Percentiles rank a stretch among this genome's conserved stretches.
Evolutionary conservation across 176 grass and related monocot species (phyloP).

Genomic region (Juncus effusus): DNA sequence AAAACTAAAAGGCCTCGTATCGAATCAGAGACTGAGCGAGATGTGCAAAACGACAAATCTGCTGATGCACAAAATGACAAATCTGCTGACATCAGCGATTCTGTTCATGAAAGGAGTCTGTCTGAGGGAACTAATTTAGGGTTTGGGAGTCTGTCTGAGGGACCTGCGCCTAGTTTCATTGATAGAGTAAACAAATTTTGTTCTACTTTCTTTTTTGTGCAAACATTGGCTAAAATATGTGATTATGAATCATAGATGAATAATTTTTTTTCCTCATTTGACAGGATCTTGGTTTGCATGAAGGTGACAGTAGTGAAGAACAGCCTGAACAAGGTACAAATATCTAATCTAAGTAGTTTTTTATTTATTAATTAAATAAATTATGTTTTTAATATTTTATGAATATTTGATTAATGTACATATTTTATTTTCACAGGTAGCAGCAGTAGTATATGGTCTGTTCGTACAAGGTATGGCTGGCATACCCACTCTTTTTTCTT

Average conservation of each 20-base stretch:
- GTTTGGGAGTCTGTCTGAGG: conserved; percentile 5
- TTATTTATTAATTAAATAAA: too few species aligned
- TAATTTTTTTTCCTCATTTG: neutral
- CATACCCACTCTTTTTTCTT: conserved; percentile 18
- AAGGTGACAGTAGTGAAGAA: conserved; percentile 23
- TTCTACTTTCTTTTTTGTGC: conserved; percentile 1
- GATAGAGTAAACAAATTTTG: conserved; percentile 8
- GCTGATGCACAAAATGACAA: conserved; percentile 5
- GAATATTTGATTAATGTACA: too few species aligned
- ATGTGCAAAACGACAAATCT: neutral
- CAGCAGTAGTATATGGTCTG: conserved; percentile 45
- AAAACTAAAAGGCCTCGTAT: neutral
- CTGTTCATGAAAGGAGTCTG: neutral
- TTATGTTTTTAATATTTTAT: too few species aligned
- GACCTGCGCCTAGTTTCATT: conserved; percentile 7
- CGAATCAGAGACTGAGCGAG: conserved; percentile 1
- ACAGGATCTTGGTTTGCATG: conserved; percentile 49
- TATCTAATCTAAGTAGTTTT: too few species aligned
- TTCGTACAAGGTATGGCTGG: conserved; percentile 50
- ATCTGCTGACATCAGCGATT: conserved; percentile 16
- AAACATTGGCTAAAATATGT: neutral
- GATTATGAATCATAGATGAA: neutral
- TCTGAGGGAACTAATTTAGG: neutral
- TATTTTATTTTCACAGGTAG: neutral
- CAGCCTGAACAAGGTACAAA: neutral